These are phyloP conservation scores for Prunus salicina DNA, from an alignment of 306 rosid genomes.

Conservation along the genomic window DNA sequence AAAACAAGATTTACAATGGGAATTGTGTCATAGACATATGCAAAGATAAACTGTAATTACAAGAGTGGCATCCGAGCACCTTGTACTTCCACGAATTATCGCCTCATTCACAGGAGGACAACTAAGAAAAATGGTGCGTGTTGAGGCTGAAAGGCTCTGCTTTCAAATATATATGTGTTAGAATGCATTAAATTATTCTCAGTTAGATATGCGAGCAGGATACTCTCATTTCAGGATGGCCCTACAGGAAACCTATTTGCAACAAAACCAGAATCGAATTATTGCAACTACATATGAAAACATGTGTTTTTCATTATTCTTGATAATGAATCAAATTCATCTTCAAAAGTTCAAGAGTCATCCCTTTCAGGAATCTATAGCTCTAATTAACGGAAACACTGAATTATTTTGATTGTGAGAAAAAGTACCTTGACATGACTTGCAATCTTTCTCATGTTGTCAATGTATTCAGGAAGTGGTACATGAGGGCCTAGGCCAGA, in stretches of 20 bases:
- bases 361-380: no score
- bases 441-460: slow-evolving; percentile 73
- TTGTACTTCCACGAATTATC: slow-evolving; percentile 42
- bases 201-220: background rate
- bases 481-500: slow-evolving; percentile 94
- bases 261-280: background rate
- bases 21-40: background rate
- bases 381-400: background rate
- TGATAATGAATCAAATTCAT: background rate
- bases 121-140: slow-evolving; percentile 62
- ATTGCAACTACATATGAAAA: background rate
- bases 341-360: background rate
- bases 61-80: slow-evolving; percentile 44
- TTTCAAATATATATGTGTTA: slow-evolving; percentile 26
- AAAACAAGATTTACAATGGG: background rate
- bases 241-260: background rate
- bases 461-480: slow-evolving; percentile 75
- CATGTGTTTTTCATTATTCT: background rate
- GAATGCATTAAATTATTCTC: slow-evolving; percentile 16
- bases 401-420: background rate
- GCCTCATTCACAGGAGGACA: slow-evolving; percentile 86
- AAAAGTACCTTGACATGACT: slow-evolving; percentile 69
- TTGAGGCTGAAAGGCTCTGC: slow-evolving; percentile 79
- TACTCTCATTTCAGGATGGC: background rate
- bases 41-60: slow-evolving; percentile 4